Conservation (phyloP, 371 early-diverging fungal genomes). For the Nematocida homosporus region DNA sequence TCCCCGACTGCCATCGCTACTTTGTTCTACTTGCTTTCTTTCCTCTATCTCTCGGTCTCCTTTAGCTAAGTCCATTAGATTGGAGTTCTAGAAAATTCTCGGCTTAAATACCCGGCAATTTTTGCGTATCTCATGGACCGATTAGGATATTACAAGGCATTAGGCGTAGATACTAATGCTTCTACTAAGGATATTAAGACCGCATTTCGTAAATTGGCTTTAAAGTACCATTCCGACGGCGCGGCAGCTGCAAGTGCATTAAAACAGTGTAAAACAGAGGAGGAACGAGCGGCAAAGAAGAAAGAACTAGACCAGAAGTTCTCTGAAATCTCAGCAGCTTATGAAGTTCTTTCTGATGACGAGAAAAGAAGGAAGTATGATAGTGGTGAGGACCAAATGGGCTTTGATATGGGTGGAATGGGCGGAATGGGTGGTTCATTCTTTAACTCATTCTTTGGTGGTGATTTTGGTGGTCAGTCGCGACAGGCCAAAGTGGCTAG, state of each 20-base stretch:
- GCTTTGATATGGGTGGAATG: slow-evolving; percentile 21
- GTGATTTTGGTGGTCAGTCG: slow-evolving; percentile 46
- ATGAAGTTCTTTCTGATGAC: slow-evolving; percentile 79
- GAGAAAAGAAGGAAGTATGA: slow-evolving; percentile 84
- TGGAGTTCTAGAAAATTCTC: slow-evolving; percentile 48
- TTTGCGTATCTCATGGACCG: slow-evolving; percentile 28
- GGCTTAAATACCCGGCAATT: slow-evolving; percentile 34
- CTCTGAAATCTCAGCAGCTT: slow-evolving; percentile 83
- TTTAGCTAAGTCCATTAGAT: too few relatives aligned
- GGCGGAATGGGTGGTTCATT: slow-evolving; percentile 52
- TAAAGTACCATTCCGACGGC: slow-evolving; percentile 55
- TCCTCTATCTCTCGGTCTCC: neutral
- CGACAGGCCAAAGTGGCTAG: slow-evolving; percentile 19
- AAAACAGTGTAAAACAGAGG: slow-evolving; percentile 53
- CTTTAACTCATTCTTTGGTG: slow-evolving; percentile 63
- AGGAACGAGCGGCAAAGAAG: slow-evolving; percentile 53
- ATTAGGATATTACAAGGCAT: slow-evolving; percentile 61
- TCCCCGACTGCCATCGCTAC: slow-evolving; percentile 19
- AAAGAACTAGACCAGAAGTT: slow-evolving; percentile 72
- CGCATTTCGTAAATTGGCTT: slow-evolving; percentile 55
- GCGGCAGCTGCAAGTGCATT: slow-evolving; percentile 25
- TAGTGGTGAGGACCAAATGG: slow-evolving; percentile 65
- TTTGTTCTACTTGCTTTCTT: slow-evolving; percentile 9
- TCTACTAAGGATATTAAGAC: slow-evolving; percentile 57
- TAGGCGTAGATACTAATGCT: slow-evolving; percentile 56